phyloP scores from a whole-genome alignment of 192 early-diverging fungal species.

The Coemansia reversa region DNA sequence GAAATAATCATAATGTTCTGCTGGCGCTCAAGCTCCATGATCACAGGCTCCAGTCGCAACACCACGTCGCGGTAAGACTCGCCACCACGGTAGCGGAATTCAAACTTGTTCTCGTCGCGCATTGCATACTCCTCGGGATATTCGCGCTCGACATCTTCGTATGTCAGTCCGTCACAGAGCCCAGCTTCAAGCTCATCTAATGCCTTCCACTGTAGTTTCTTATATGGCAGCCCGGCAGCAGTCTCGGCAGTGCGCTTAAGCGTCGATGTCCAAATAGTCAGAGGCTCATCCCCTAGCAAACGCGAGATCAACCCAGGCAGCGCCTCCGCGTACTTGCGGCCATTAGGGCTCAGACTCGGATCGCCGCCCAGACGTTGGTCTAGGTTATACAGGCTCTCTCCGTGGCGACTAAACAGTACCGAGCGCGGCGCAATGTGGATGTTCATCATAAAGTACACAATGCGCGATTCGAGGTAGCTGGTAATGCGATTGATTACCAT shows the following conservation, averaged over 20 bases:
- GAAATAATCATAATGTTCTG: slow-evolving; percentile 95
- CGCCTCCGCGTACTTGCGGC: slow-evolving; percentile 78
- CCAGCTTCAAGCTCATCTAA: slow-evolving; percentile 97
- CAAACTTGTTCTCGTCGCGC: slow-evolving; percentile 96
- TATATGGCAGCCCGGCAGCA: slow-evolving; percentile 71
- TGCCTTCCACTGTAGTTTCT: slow-evolving; percentile 95
- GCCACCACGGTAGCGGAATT: slow-evolving; percentile 79
- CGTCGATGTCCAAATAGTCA: slow-evolving; percentile 97
- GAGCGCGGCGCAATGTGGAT: slow-evolving; percentile 92
- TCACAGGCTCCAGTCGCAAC: slow-evolving; percentile 93
- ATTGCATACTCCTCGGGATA: slow-evolving; percentile 94
- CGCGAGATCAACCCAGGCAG: slow-evolving; percentile 80
- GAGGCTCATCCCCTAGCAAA: slow-evolving; percentile 69
- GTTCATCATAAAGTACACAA: slow-evolving; percentile 99
- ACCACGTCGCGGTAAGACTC: slow-evolving; percentile 98
- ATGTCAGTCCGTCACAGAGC: slow-evolving; percentile 97
- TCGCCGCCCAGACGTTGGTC: slow-evolving; percentile 94
- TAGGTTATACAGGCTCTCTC: slow-evolving; percentile 94
- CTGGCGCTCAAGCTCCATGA: slow-evolving; percentile 98
- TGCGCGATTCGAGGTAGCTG: slow-evolving; percentile 93
- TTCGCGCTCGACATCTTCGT: slow-evolving; percentile 94
- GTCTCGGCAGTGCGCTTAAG: slow-evolving; percentile 93
- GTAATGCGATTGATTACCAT: slow-evolving; percentile 93
- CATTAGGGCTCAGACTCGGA: slow-evolving; percentile 82
- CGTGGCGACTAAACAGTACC: slow-evolving; percentile 91